Base-by-base conservation (phyloP, 805 yeast species). In the Wickerhamiella siamensis region DNA sequence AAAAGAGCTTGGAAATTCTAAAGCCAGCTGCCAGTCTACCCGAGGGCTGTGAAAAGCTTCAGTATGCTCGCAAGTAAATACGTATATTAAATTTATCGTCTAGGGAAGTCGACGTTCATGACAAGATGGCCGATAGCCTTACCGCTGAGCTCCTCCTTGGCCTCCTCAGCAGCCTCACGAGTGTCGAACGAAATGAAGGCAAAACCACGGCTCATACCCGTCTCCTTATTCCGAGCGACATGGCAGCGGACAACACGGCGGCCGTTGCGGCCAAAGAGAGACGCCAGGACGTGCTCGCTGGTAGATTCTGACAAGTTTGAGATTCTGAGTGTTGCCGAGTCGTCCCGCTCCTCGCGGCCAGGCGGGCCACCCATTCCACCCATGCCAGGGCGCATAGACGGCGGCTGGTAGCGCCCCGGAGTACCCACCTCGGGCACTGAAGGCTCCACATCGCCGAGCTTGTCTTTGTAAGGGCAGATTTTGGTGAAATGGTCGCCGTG, bases 391-490 rank as follows among this genome's bases (percentile, higher is more conserved):
- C 37, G 24, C 57, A 72, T 50, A 46, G 74, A 74, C 32, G 82
- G 82, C 43, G 84, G 79, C 45, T 76, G 74, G 59, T 77, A 80
- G 38, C 47, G 24, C 9, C 50, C 42, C 9, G 51, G 38, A 27
- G 54, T 55, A 4, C 49, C 44, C 8, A 54, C 45, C 31, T 42
- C 52, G 22, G 72, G 67, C 36, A 57, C 67, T 37, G 66, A 52
- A 26, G 53, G 51, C 27, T 66, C 62, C 31, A 66, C 69, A 21
- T 70, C 67, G 29, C 79, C 83, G 60, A 88, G 69, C 31, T 91
- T 81, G 55, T 80, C 93, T 67, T 82, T 87, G 74, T 75, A 84
- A 49, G 98, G 98, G 81, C 99, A 91, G 67, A 80, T 79, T 61
- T 84, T 67, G 33, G 96, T 82, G 73, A 78, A 83, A 71, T 91